Evolutionary conservation across 164 flowering plant genomes (phyloP).

Genomic region (Chimonanthus praecox): DNA sequence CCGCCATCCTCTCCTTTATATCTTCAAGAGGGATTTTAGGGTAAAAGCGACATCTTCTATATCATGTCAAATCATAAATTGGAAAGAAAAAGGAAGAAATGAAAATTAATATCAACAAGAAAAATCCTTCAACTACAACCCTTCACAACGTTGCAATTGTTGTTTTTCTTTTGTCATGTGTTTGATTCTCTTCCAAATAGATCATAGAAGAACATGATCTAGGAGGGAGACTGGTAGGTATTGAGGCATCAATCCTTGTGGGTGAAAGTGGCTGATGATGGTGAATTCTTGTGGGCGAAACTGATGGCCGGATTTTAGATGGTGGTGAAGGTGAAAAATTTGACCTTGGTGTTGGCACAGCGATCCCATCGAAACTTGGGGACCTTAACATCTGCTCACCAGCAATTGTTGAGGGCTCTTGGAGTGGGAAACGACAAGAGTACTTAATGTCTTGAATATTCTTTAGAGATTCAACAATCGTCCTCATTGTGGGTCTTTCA

Average conservation of each 20-base stretch:
- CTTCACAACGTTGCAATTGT: conserved; percentile 39
- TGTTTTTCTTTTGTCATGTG: conserved; percentile 52
- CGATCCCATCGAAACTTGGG: conserved; percentile 69
- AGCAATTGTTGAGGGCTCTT: conserved; percentile 58
- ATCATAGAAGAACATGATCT: conserved; percentile 53
- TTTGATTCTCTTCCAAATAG: conserved; percentile 44
- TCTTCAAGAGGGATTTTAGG: conserved; percentile 25
- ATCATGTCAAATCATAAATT: conserved; percentile 23
- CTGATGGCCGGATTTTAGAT: conserved; percentile 30
- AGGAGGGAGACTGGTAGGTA: conserved; percentile 44
- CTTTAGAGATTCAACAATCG: conserved; percentile 64
- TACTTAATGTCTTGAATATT: conserved; percentile 74
- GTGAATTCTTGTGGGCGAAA: conserved; percentile 46
- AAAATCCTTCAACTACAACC: conserved; percentile 75
- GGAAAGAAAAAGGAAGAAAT: conserved; percentile 16
- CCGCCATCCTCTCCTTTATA: conserved; percentile 21
- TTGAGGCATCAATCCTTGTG: conserved; percentile 16
- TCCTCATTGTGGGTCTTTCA: conserved; percentile 91
- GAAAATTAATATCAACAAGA: conserved; percentile 44
- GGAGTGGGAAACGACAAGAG: conserved; percentile 67
- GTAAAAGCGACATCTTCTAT: conserved; percentile 35
- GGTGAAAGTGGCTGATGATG: conserved; percentile 55
- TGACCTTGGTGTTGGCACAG: conserved; percentile 35
- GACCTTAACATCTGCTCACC: conserved; percentile 65
- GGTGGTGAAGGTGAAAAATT: conserved; percentile 68